These are phyloP conservation scores for Saccharomyces eubayanus DNA, from an alignment of 805 yeast genomes.

Conservation along the genomic window DNA sequence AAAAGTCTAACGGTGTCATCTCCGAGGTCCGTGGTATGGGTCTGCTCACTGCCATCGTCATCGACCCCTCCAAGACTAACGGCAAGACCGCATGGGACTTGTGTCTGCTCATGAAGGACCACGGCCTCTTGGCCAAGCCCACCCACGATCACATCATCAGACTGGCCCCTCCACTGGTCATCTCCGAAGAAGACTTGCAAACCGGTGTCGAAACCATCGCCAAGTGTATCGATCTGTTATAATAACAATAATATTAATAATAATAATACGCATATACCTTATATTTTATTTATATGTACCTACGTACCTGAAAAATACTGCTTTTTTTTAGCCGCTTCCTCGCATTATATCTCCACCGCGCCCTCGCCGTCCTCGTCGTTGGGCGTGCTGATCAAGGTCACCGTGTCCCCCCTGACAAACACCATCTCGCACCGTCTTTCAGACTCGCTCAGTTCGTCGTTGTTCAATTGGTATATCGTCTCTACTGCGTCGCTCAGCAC, in stretches of 20 bases:
- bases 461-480: slow-evolving; percentile 55
- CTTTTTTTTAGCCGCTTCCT: background rate
- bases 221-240: slow-evolving; percentile 30
- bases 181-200: slow-evolving; percentile 74
- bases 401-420: slow-evolving; percentile 96
- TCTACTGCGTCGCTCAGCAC: slow-evolving; percentile 90
- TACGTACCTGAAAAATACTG: background rate
- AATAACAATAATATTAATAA: background rate
- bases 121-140: slow-evolving; percentile 91
- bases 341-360: background rate
- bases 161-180: slow-evolving; percentile 92
- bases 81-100: slow-evolving; percentile 96
- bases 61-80: slow-evolving; percentile 72
- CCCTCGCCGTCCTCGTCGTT: slow-evolving; percentile 22
- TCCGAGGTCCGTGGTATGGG: slow-evolving; percentile 75
- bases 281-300: background rate
- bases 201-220: slow-evolving; percentile 73
- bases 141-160: slow-evolving; percentile 94
- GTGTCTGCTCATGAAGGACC: slow-evolving; percentile 78
- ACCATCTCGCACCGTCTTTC: slow-evolving; percentile 74
- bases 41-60: slow-evolving; percentile 80
- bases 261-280: background rate
- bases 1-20: slow-evolving; percentile 46
- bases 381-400: slow-evolving; percentile 64
- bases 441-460: slow-evolving; percentile 37